Evolutionary conservation across 208 protist species (phyloP), one percentile per base, ranked within the genome.

Genomic region (Acanthamoeba royreba): DNA sequence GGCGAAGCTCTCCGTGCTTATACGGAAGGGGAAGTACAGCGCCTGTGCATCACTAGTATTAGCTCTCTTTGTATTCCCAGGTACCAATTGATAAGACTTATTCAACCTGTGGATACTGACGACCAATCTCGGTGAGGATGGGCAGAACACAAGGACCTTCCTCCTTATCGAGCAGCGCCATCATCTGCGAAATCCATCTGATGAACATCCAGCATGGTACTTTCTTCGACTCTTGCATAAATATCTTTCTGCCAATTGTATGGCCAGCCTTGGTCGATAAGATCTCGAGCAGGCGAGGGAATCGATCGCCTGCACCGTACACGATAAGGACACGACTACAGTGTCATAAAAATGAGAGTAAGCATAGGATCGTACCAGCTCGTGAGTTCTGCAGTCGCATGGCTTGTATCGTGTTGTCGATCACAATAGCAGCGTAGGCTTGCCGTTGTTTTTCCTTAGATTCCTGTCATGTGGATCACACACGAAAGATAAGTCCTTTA

Each of bases 1-100:
- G 8, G 38, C 38, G 66, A 98, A 77, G 66, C 97, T 96, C 40
- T 97, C 94, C 66, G 45, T 69, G 53, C 94, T 96, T 61, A 98
- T 97, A 79, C 96, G 87, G 69, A 96, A 95, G 13, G 98, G 96
- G 94, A 97, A 98, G 94, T 96, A 98, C 1, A 98, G 93, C 0
- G 95, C 94, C 94, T 98, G 97, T 52, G 96, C 96, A 74, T n/a
- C n/a, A n/a, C n/a, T n/a, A n/a, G n/a, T n/a, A n/a, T n/a, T n/a
- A 22, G 49, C 15, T 13, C 49, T 58, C 49, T 58, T 22, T n/a
- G 13, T 58, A 13, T 58, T 58, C 49, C 49, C 22, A 13, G 49
- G 22, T 13, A n/a, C 22, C 49, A 58, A n/a, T 58, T 22, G 49
- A 58, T 58, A n/a, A 13, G 49, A 58, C 22, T 58, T 49, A 8